Percentiles rank a stretch among this genome's conserved stretches.
Evolutionary conservation across 2,329 filamentous ascomycete species (phyloP).

Genomic region (Ophiostoma populinum): DNA sequence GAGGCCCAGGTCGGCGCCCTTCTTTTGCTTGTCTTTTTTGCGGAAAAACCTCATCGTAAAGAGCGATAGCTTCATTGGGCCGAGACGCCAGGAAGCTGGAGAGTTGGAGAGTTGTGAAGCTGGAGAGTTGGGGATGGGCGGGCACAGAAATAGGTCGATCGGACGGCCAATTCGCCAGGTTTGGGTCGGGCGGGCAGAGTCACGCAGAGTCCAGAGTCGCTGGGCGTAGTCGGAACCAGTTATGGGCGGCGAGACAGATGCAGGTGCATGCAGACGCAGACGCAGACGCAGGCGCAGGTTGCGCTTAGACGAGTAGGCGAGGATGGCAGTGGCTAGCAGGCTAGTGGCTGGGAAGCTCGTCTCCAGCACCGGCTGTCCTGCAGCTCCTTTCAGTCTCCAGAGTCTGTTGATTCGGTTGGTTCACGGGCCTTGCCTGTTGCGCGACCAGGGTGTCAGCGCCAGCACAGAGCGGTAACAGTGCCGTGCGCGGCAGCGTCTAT

Average conservation of each 20-base stretch:
- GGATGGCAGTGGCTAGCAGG: neutral
- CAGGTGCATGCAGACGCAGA: no score
- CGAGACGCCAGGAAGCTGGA: neutral
- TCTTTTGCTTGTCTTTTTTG: slow-evolving; percentile 19
- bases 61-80: slow-evolving; percentile 6
- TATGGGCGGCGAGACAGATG: no score
- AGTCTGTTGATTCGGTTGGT: slow-evolving; percentile 7
- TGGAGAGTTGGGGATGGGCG: neutral
- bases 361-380: slow-evolving; percentile 1
- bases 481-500: no score
- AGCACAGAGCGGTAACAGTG: no score
- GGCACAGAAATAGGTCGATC: neutral
- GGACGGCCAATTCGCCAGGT: no score
- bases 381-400: neutral
- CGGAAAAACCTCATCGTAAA: slow-evolving; percentile 19
- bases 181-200: no score
- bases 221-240: no score
- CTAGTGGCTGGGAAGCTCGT: slow-evolving; percentile 1
- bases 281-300: no score
- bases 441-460: neutral
- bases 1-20: slow-evolving; percentile 8
- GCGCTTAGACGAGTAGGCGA: neutral
- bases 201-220: no score
- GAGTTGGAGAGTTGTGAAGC: neutral
- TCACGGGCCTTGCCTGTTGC: neutral